phyloP scores from a whole-genome alignment of 2,329 filamentous ascomycete genomes.

The Cadophora malorum region DNA sequence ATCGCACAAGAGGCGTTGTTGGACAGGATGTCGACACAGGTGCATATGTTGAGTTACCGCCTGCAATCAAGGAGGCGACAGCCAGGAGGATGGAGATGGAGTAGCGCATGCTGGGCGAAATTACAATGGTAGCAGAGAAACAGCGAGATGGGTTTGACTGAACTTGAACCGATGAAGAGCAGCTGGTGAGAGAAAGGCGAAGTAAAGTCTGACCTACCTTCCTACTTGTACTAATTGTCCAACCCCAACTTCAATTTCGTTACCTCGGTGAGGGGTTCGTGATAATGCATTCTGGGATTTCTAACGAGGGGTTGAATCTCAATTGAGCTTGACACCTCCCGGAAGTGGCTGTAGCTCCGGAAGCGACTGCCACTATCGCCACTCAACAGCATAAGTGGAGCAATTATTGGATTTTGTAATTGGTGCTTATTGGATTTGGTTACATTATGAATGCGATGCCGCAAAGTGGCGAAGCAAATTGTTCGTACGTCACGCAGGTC shows the following conservation, averaged over 20 bases:
- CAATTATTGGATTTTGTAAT: not conserved
- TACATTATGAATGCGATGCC: not conserved
- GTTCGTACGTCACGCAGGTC: no score
- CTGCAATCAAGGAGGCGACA: constrained; percentile 7
- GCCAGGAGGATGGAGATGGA: constrained; percentile 3
- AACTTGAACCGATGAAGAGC: constrained; percentile 7
- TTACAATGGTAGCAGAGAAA: not conserved
- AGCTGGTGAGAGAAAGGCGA: not conserved
- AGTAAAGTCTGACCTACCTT: not conserved
- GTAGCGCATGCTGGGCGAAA: not conserved
- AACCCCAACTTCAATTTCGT: not conserved
- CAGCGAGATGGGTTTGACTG: not conserved
- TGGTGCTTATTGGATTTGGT: not conserved
- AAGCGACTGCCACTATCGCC: not conserved
- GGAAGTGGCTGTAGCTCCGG: not conserved
- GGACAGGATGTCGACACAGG: constrained; percentile 26
- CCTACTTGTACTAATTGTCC: not conserved
- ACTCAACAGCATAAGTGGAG: not conserved
- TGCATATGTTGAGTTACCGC: constrained; percentile 20
- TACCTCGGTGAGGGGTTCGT: not conserved
- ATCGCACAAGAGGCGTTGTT: constrained; percentile 22
- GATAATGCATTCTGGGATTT: not conserved
- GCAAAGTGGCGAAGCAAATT: not conserved
- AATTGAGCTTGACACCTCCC: not conserved
- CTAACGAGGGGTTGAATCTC: not conserved